Evolutionary conservation across 129 eudicot genomes (phyloP).

Genomic region (Artemisia tridentata): DNA sequence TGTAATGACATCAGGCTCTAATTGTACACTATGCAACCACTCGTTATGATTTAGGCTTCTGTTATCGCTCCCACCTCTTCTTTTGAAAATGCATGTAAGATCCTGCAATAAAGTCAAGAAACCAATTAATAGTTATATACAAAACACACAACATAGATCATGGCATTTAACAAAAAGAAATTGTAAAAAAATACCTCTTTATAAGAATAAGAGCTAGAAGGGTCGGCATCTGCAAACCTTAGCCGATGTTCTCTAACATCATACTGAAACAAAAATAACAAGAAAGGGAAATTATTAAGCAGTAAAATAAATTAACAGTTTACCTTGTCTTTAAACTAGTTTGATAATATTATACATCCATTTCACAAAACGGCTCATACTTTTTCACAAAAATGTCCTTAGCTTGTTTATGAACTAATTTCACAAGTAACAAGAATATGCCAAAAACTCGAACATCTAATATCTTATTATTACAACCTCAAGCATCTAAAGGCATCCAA

Average conservation of each 20-base stretch:
- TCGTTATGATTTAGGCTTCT: conserved; percentile 55
- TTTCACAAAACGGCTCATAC: too few species aligned
- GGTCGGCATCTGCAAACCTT: conserved; percentile 78
- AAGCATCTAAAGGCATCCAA: too few species aligned
- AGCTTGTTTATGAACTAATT: too few species aligned
- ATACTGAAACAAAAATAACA: conserved; percentile 45
- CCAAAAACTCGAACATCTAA: too few species aligned
- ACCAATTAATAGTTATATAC: conserved; percentile 3
- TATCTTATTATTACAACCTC: too few species aligned
- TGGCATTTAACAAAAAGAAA: neutral
- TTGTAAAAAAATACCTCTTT: conserved; percentile 62
- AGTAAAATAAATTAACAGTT: too few species aligned
- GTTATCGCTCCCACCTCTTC: conserved; percentile 90
- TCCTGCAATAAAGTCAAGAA: conserved; percentile 47
- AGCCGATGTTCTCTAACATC: conserved; percentile 65
- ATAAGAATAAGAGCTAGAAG: conserved; percentile 75
- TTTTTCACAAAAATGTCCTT: too few species aligned
- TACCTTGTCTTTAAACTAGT: too few species aligned
- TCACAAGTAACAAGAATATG: too few species aligned
- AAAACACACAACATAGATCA: neutral
- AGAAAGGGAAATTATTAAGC: conserved; percentile 5
- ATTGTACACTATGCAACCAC: conserved; percentile 87
- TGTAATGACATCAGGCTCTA: conserved; percentile 94
- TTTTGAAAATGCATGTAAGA: conserved; percentile 75
- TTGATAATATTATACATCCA: too few species aligned